phyloP scores from a whole-genome alignment of 768 basidiomycete genomes.

The Rhodotorula graminis region DNA sequence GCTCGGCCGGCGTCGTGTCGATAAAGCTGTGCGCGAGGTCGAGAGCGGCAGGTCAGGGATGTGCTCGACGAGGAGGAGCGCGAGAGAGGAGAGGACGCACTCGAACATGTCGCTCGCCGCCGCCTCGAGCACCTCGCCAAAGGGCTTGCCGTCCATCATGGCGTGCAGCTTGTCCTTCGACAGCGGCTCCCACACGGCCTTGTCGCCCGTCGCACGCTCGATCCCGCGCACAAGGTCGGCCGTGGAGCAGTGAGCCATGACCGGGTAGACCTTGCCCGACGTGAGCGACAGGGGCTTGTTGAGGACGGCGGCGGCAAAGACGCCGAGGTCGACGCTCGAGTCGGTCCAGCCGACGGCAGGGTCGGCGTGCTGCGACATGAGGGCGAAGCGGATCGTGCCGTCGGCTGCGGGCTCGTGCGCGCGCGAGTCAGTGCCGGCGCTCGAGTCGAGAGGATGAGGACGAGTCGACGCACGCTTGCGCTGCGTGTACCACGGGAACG shows the following conservation, averaged over 20 bases:
- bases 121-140: not conserved
- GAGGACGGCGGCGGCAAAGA: conserved; percentile 3
- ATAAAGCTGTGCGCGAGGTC: not conserved
- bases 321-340: conserved; percentile 2
- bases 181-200: not conserved
- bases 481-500: not conserved
- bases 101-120: not conserved
- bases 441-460: not conserved
- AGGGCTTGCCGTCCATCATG: not conserved
- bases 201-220: not conserved
- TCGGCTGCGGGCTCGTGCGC: not conserved
- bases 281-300: not conserved
- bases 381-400: not conserved
- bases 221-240: not conserved
- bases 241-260: not conserved
- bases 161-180: not conserved
- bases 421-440: not conserved
- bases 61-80: not conserved
- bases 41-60: not conserved
- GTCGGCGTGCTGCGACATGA: no score
- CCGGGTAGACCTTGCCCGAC: conserved; percentile 1
- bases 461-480: not conserved
- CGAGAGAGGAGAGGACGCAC: not conserved
- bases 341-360: conserved; percentile 2
- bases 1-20: not conserved